Evolutionary conservation across 768 basidiomycete species (phyloP), one percentile per base, ranked within the genome.

Genomic region (Boletus reticulatus): DNA sequence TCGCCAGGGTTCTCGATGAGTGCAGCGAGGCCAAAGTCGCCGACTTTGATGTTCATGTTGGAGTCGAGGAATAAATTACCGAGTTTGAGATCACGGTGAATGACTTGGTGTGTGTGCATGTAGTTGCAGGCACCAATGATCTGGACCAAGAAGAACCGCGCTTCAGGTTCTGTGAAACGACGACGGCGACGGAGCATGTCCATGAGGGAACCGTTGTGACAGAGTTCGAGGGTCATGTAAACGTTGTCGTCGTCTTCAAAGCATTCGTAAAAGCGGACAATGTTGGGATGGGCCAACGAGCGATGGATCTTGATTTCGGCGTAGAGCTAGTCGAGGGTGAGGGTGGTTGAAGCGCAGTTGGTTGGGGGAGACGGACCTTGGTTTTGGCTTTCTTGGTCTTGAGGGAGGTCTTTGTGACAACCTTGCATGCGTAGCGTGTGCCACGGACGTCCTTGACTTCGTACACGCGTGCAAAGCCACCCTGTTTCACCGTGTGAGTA

Each of bases 261-360:
- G 72, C 94, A 96, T 61, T 97, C 94, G 49, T 87, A 79, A 71
- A 98, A 98, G 12, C 76, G 73, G 49, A 98, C 94, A 59, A 99
- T 92, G 72, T 99, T 95, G 17, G 94, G 91, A 63, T 98, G 96
- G 24, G 83, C 73, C 45, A 99, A 81, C 14, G 92, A 87, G 57
- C 88, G 85, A 72, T 99, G 96, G 46, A 99, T 93, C 78, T 96
- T 97, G 66, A 99, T 99, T 79, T 99, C 96, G 57, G 96, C 95
- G 67, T 94, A 99, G 44, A 99, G 83, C 96, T 98, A 53, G 34
- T 6, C 39, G 24, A 24, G 47, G 16, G 46, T 66, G 6, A 65
- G 48, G 27, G 37, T 34, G 44, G 20, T 12, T 8, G 11, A 10
- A 19, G 12, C 20, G 19, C 44, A 42, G 29, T 52, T 19, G 22